Conservation (phyloP, 2,329 filamentous ascomycete species). For the Penicillium sp. region DNA sequence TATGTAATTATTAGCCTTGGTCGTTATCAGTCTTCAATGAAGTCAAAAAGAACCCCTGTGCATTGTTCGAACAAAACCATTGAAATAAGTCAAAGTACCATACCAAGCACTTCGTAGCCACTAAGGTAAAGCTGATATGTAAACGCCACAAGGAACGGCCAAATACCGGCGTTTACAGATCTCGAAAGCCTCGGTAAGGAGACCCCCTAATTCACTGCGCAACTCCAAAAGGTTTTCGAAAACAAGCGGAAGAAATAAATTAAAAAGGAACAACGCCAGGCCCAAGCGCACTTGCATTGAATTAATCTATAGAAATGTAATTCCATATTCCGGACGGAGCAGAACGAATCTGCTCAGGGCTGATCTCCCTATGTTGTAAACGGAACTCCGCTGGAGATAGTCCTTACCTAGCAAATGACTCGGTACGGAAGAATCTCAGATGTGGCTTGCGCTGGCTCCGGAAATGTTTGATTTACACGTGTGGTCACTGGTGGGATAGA, state of each 20-base stretch:
- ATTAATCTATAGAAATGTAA: background rate
- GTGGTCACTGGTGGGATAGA: background rate
- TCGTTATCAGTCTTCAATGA: background rate
- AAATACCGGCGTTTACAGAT: background rate
- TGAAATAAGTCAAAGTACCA: background rate
- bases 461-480: background rate
- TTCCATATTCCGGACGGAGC: background rate
- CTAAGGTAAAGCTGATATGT: background rate
- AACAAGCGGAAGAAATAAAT: background rate
- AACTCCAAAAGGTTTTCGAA: background rate
- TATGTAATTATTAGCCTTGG: constrained; percentile 1
- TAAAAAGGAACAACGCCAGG: background rate
- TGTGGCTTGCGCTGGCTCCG: background rate
- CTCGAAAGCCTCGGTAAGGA: background rate
- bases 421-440: background rate
- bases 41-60: background rate
- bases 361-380: background rate
- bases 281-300: background rate
- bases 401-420: background rate
- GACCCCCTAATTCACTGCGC: background rate
- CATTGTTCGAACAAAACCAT: background rate
- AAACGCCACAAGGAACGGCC: background rate
- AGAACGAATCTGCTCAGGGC: background rate
- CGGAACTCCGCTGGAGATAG: background rate
- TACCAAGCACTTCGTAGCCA: background rate